These are phyloP conservation scores for Sporothrix globosa DNA, from an alignment of 2,329 filamentous ascomycete genomes.

Conservation along the genomic window DNA sequence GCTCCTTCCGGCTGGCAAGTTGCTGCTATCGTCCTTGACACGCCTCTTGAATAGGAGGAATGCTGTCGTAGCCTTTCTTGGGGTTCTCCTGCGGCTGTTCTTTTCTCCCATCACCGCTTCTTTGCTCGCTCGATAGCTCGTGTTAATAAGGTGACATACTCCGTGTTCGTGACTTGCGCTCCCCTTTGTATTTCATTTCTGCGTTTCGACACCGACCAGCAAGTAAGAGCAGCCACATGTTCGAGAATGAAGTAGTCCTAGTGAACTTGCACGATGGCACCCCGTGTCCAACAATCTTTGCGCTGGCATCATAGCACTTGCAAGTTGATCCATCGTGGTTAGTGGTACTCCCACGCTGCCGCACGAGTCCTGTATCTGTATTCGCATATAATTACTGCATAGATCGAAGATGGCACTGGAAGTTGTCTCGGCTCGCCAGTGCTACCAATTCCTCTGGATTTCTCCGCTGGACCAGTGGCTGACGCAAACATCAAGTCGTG, in stretches of 20 bases:
- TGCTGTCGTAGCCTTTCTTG: not conserved
- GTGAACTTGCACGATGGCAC: not conserved
- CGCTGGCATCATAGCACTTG: constrained; percentile 17
- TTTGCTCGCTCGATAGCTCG: not conserved
- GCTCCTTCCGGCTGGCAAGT: constrained; percentile 14
- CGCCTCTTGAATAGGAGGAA: not conserved
- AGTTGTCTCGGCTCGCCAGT: not conserved
- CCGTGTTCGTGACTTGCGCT: constrained; percentile 5
- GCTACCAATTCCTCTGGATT: not conserved
- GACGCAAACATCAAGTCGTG: not conserved
- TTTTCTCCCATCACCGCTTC: not conserved
- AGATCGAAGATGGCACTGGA: too few relatives aligned
- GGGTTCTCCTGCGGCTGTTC: not conserved
- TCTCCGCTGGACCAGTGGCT: not conserved
- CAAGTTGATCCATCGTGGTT: not conserved
- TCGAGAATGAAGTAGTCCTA: too few relatives aligned
- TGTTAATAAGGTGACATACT: constrained; percentile 1
- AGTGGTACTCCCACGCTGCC: constrained; percentile 1
- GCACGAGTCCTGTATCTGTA: not conserved
- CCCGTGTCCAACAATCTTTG: constrained; percentile 1
- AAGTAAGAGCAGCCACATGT: not conserved
- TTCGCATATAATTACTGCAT: not conserved
- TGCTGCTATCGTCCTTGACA: not conserved
- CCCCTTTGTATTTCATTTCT: not conserved
- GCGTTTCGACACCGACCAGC: not conserved